These are phyloP conservation scores for Micromonas commoda DNA, from an alignment of 139 green algal species.

Conservation along the genomic window DNA sequence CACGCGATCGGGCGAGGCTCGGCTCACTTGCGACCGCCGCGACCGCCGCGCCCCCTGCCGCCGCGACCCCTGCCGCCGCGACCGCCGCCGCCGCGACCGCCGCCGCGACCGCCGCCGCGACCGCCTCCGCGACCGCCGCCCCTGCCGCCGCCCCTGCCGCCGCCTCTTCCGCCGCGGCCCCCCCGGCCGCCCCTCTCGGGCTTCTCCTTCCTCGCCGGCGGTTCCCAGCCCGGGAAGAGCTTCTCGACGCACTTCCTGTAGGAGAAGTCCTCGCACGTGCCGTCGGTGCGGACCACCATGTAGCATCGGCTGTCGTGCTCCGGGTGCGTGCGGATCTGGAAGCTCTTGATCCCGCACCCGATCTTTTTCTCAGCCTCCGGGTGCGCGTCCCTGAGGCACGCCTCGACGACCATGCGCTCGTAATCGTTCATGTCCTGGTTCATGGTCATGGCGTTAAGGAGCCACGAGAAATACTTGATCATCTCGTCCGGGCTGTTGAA, in stretches of 20 bases:
- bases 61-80: neutral
- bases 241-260: conserved; percentile 43
- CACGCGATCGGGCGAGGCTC: neutral
- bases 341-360: conserved; percentile 8
- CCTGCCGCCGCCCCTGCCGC: neutral
- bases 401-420: conserved; percentile 18
- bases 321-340: conserved; percentile 30
- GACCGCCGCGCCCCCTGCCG: neutral
- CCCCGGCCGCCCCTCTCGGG: neutral
- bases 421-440: conserved; percentile 35
- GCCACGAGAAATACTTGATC: conserved; percentile 20
- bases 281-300: conserved; percentile 36
- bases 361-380: conserved; percentile 12
- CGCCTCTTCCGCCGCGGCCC: neutral
- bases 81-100: neutral
- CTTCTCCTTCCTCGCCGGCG: neutral
- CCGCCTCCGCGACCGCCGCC: neutral
- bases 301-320: conserved; percentile 36
- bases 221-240: conserved; percentile 24
- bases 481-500: conserved; percentile 18
- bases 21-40: neutral
- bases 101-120: neutral
- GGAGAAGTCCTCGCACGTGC: conserved; percentile 42
- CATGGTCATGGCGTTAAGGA: conserved; percentile 15
- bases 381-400: neutral